Percentiles rank a stretch among this genome's conserved stretches.
These are phyloP conservation scores for Trichoderma reesei DNA, from an alignment of 495 filamentous ascomycete genomes.

Conservation along the genomic window DNA sequence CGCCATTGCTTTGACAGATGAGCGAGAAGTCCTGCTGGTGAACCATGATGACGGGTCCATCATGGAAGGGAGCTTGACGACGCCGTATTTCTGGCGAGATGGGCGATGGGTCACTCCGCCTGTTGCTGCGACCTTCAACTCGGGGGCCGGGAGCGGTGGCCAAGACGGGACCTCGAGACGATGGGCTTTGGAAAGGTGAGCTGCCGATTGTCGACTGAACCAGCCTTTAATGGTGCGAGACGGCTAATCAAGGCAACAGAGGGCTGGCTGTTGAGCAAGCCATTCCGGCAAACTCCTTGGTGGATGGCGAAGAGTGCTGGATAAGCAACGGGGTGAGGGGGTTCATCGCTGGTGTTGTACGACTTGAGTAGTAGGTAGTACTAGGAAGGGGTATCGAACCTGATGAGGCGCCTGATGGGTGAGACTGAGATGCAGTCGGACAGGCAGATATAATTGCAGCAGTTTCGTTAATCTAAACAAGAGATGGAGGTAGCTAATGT, in stretches of 20 bases:
- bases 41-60: slow-evolving; percentile 51
- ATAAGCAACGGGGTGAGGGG: slow-evolving; percentile 80
- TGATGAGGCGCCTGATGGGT: too few relatives aligned
- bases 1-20: slow-evolving; percentile 43
- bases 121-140: slow-evolving; percentile 23
- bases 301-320: slow-evolving; percentile 69
- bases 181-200: slow-evolving; percentile 59
- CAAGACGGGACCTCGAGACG: slow-evolving; percentile 73
- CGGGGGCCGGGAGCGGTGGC: slow-evolving; percentile 50
- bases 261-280: slow-evolving; percentile 51
- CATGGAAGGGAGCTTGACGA: slow-evolving; percentile 82
- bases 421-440: too few relatives aligned
- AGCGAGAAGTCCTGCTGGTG: slow-evolving; percentile 64
- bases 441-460: too few relatives aligned
- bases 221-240: neutral
- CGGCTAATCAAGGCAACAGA: slow-evolving; percentile 16
- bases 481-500: too few relatives aligned
- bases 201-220: neutral
- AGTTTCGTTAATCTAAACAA: too few relatives aligned
- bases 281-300: slow-evolving; percentile 44
- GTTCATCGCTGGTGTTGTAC: slow-evolving; percentile 37
- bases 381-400: too few relatives aligned
- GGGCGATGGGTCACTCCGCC: slow-evolving; percentile 59
- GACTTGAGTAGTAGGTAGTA: slow-evolving; percentile 15
- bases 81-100: slow-evolving; percentile 64